These are phyloP conservation scores for Loxodes magnus DNA, from an alignment of 73 alveolate genomes.

Conservation along the genomic window DNA sequence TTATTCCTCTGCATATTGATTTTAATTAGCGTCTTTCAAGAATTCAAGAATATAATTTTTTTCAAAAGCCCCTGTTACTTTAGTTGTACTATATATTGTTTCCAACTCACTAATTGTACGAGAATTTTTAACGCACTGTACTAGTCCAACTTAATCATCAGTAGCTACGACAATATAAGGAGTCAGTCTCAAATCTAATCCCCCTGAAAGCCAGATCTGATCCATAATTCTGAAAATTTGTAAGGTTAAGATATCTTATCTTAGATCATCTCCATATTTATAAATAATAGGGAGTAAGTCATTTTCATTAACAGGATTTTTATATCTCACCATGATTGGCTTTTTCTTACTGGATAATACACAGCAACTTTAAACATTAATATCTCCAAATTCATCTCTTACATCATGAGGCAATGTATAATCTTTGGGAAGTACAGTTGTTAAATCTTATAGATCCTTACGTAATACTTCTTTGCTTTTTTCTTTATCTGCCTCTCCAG, in stretches of 20 bases:
- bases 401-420: slow-evolving; percentile 7
- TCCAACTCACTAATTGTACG: slow-evolving; percentile 27
- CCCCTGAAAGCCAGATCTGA: slow-evolving; percentile 87
- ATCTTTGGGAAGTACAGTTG: neutral
- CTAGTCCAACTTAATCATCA: slow-evolving; percentile 87
- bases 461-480: slow-evolving; percentile 27
- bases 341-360: slow-evolving; percentile 51
- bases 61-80: slow-evolving; percentile 40
- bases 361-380: slow-evolving; percentile 38
- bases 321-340: slow-evolving; percentile 47
- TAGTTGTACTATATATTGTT: slow-evolving; percentile 14
- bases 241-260: slow-evolving; percentile 85
- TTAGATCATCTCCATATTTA: slow-evolving; percentile 88
- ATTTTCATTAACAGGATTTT: slow-evolving; percentile 32
- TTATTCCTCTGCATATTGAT: slow-evolving; percentile 32
- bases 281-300: slow-evolving; percentile 6
- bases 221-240: slow-evolving; percentile 86
- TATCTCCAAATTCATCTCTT: too few species aligned
- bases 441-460: neutral
- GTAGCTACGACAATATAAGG: slow-evolving; percentile 91
- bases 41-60: slow-evolving; percentile 35
- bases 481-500: slow-evolving; percentile 9
- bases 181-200: slow-evolving; percentile 79
- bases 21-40: slow-evolving; percentile 30
- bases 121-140: slow-evolving; percentile 81